A percentile compares a stretch with the other conserved stretches of the same genome.
phyloP scores from a whole-genome alignment of 2,329 filamentous ascomycete genomes.

The Huntiella decipiens region DNA sequence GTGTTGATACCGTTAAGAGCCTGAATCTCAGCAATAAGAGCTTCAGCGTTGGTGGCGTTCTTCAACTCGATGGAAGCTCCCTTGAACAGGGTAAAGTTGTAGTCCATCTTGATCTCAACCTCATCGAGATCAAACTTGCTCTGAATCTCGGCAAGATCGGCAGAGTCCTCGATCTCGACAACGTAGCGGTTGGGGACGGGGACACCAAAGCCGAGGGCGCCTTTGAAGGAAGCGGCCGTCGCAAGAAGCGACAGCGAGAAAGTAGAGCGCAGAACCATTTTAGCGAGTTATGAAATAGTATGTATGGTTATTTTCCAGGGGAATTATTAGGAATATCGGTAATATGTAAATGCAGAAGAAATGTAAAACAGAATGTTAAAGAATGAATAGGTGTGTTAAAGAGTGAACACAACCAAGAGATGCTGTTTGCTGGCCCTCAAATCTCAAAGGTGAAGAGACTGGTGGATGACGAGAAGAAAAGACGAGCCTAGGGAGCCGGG shows the following conservation, averaged over 20 bases:
- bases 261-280: slow-evolving; percentile 20
- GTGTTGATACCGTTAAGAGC: slow-evolving; percentile 27
- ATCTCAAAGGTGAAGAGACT: background rate
- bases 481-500: slow-evolving; percentile 5
- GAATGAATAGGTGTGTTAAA: slow-evolving; percentile 3
- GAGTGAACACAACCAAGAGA: slow-evolving; percentile 5
- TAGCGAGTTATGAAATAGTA: slow-evolving; percentile 11
- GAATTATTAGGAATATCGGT: background rate
- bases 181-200: slow-evolving; percentile 29
- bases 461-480: slow-evolving; percentile 2
- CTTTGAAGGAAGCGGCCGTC: slow-evolving; percentile 17
- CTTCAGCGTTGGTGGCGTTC: slow-evolving; percentile 25
- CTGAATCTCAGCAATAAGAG: slow-evolving; percentile 23
- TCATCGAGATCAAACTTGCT: slow-evolving; percentile 22
- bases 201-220: slow-evolving; percentile 12
- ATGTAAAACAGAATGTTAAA: background rate
- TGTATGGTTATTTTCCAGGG: background rate
- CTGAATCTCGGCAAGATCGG: slow-evolving; percentile 25
- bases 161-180: slow-evolving; percentile 31
- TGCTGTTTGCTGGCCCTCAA: slow-evolving; percentile 6
- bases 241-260: slow-evolving; percentile 20
- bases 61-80: slow-evolving; percentile 34
- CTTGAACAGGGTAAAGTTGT: slow-evolving; percentile 33
- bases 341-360: background rate
- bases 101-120: slow-evolving; percentile 24